Base-by-base conservation (phyloP, 345 rosid species). In the Boechera divaricarpa region DNA sequence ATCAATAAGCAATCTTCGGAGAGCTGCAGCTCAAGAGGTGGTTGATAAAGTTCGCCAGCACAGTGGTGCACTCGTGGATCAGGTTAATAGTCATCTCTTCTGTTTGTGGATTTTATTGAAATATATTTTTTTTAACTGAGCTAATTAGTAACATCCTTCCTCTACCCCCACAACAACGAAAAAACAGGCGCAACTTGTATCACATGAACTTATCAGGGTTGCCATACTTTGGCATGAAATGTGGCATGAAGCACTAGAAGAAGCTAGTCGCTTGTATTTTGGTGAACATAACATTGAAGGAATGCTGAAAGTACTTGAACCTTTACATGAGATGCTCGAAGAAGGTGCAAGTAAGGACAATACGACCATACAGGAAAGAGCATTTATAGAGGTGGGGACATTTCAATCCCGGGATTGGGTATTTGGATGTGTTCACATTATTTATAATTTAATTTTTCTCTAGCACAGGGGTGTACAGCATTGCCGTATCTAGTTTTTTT, bases 221-320 rank as follows among this genome's bases (percentile, higher is more conserved):
- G 94, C 99, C 63, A 95, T 95, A 73, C 99, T 95, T 77, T 95
- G 99, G 99, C 98, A 95, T 81, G 99, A 95, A 77, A 77, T 81
- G 87, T 95, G 99, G 98, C 98, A 95, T 78, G 99, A 95, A 78
- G 96, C 87, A 49, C 74, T 95, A 77, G 99, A 95, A 91, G 99
- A 95, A 87, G 99, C 99, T 58, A 95, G 99, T 79, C 99, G 99
- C 61, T 82, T 95, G 80, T 95, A 85, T 83, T 95, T 92, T 74
- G 98, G 99, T 73, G 99, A 95, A 84, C 97, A 85, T 77, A 95
- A 95, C 82, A 87, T 88, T 80, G 99, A 95, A 84, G 96, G 93
- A 49, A 95, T 95, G 99, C 84, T 95, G 65, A 92, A 95, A 75
- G 97, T 83, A 36, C 85, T 95, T 84, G 99, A 92, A 76, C 99